Conservation (phyloP, 371 early-diverging fungal species). For the Amoeboaphelidium protococcarum region DNA sequence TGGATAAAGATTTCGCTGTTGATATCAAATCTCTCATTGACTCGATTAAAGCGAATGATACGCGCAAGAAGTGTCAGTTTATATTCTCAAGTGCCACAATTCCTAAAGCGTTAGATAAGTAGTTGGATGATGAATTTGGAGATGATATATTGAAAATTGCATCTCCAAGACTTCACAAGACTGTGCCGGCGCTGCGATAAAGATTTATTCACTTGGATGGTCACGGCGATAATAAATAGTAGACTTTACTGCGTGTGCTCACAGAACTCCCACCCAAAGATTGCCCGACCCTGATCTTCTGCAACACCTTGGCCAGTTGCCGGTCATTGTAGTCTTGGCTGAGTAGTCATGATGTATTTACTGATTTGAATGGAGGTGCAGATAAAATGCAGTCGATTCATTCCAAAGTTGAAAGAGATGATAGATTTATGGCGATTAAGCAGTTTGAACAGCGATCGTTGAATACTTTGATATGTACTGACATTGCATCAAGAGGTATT, state of each 20-base stretch:
- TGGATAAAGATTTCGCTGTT: conserved; percentile 48
- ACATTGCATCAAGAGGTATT: conserved; percentile 75
- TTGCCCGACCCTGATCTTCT: conserved; percentile 44
- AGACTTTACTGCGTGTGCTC: conserved; percentile 33
- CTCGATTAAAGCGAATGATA: conserved; percentile 9
- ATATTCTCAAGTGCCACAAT: conserved; percentile 61
- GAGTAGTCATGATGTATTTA: not conserved
- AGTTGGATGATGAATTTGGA: conserved; percentile 13
- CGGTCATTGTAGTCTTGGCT: conserved; percentile 18
- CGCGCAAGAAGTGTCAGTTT: conserved; percentile 11
- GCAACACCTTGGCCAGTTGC: conserved; percentile 44
- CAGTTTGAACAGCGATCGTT: conserved; percentile 7
- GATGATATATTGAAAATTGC: conserved; percentile 29
- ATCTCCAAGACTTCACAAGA: conserved; percentile 54
- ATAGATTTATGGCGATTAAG: conserved; percentile 7
- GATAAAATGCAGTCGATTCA: not conserved
- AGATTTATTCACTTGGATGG: conserved; percentile 33
- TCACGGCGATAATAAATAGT: conserved; percentile 6
- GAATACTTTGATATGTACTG: conserved; percentile 51
- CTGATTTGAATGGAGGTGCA: not conserved
- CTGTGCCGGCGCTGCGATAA: conserved; percentile 40
- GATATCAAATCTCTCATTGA: conserved; percentile 24
- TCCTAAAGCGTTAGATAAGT: conserved; percentile 38
- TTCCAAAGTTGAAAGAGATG: not conserved
- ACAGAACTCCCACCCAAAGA: conserved; percentile 14